phyloP scores from a whole-genome alignment of 495 filamentous ascomycete genomes.

The Lepidopterella palustris region DNA sequence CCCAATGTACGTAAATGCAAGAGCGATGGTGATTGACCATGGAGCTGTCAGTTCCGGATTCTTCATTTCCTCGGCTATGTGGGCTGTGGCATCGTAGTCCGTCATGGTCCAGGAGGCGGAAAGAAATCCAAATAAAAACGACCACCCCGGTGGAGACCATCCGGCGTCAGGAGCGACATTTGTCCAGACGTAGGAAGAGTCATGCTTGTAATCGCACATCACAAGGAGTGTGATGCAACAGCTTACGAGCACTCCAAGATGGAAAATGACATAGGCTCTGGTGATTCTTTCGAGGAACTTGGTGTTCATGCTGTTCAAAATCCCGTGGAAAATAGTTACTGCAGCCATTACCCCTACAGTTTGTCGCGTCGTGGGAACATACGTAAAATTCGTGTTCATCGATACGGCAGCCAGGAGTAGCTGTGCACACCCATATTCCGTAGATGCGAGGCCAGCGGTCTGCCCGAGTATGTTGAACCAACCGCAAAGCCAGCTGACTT shows the following conservation, averaged over 20 bases:
- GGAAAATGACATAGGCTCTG: conserved; percentile 59
- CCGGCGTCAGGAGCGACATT: conserved; percentile 49
- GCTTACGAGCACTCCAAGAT: conserved; percentile 49
- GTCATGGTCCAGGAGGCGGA: conserved; percentile 61
- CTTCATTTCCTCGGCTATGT: conserved; percentile 58
- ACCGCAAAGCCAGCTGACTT: conserved; percentile 40
- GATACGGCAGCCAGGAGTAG: conserved; percentile 58
- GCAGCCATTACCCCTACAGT: conserved; percentile 58
- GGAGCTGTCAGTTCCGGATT: conserved; percentile 54
- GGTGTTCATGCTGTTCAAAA: conserved; percentile 55
- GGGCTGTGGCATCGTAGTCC: conserved; percentile 52
- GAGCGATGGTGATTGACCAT: conserved; percentile 54
- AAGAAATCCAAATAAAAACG: conserved; percentile 58
- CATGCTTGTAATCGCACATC: conserved; percentile 47
- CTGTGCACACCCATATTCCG: conserved; percentile 57
- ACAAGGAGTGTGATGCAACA: conserved; percentile 53
- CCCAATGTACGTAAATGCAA: conserved; percentile 54
- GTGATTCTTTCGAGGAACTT: conserved; percentile 60
- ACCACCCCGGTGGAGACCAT: conserved; percentile 54
- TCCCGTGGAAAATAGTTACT: conserved; percentile 48
- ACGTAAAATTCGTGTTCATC: conserved; percentile 52
- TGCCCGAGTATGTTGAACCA: conserved; percentile 61
- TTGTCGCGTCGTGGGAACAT: conserved; percentile 45
- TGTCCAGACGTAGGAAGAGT: conserved; percentile 52
- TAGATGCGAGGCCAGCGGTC: conserved; percentile 53